Conservation (phyloP, 305 asterid species). For the Petunia hybrid region DNA sequence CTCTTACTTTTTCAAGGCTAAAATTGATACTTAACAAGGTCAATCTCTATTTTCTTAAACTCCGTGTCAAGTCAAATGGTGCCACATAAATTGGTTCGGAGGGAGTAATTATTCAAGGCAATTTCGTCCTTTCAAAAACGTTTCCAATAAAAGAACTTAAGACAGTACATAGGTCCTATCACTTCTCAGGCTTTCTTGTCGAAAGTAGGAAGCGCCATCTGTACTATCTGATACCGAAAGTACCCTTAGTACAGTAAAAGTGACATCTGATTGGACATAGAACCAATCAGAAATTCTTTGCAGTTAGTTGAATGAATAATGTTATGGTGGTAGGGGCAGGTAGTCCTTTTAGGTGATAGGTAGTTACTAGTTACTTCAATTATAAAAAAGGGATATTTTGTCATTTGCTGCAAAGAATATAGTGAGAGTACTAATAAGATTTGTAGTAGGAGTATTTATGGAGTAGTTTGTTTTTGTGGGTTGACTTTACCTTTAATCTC, state of each 20-base stretch:
- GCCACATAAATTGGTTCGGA: no score
- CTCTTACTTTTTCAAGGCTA: no score
- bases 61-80: no score
- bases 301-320: constrained; percentile 28
- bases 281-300: constrained; percentile 27
- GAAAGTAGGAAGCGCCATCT: constrained; percentile 26
- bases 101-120: background rate
- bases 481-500: background rate
- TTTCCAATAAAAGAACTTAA: background rate
- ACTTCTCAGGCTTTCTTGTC: background rate
- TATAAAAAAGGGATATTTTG: constrained; percentile 29
- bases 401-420: constrained; percentile 28
- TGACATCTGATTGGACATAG: background rate
- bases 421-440: background rate
- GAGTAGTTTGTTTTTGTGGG: no score
- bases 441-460: background rate
- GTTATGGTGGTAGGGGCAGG: background rate
- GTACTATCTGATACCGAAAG: background rate
- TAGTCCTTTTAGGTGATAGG: constrained; percentile 18
- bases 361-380: constrained; percentile 26
- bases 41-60: no score
- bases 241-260: constrained; percentile 13
- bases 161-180: constrained; percentile 2
- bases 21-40: no score
- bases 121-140: background rate